A percentile compares a stretch with the other conserved stretches of the same genome.
phyloP scores from a whole-genome alignment of 1,139 yeast genomes.

The Candida gigantensis region DNA sequence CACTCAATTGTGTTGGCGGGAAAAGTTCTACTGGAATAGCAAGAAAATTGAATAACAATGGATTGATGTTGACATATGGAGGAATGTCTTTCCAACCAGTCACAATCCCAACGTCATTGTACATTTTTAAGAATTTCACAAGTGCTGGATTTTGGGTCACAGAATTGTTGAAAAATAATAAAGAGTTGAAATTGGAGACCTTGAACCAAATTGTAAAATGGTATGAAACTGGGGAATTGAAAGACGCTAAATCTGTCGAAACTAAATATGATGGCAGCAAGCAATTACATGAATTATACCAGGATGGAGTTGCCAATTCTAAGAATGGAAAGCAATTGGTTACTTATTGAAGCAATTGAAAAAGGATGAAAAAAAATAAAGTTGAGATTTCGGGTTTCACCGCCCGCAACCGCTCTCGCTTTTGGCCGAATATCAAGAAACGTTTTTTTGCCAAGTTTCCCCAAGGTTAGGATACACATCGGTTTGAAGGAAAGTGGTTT shows the following conservation, averaged over 20 bases:
- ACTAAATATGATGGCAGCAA: constrained; percentile 49
- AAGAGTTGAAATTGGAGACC: constrained; percentile 60
- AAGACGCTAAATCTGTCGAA: constrained; percentile 60
- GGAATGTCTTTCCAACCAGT: constrained; percentile 98
- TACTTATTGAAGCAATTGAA: constrained; percentile 26
- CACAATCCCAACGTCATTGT: constrained; percentile 79
- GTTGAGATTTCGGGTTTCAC: too few relatives aligned
- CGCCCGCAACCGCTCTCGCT: constrained; percentile 1
- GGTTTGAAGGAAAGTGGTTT: too few relatives aligned
- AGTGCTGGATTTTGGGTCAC: constrained; percentile 96
- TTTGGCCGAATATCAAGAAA: constrained; percentile 3
- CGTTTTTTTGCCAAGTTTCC: not conserved
- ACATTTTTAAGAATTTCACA: constrained; percentile 84
- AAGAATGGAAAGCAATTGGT: constrained; percentile 46
- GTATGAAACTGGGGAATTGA: constrained; percentile 62
- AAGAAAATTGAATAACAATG: constrained; percentile 67
- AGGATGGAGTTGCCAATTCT: constrained; percentile 52
- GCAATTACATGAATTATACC: constrained; percentile 51
- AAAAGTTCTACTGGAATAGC: constrained; percentile 78
- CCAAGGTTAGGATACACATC: not conserved
- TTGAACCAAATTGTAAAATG: constrained; percentile 62
- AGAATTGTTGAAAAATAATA: constrained; percentile 65
- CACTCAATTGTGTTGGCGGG: constrained; percentile 93
- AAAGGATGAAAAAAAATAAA: too few relatives aligned
- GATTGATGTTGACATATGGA: constrained; percentile 87